These are phyloP conservation scores for Chaetothyriales sp. DNA, from an alignment of 2,329 filamentous ascomycete species.

Conservation along the genomic window DNA sequence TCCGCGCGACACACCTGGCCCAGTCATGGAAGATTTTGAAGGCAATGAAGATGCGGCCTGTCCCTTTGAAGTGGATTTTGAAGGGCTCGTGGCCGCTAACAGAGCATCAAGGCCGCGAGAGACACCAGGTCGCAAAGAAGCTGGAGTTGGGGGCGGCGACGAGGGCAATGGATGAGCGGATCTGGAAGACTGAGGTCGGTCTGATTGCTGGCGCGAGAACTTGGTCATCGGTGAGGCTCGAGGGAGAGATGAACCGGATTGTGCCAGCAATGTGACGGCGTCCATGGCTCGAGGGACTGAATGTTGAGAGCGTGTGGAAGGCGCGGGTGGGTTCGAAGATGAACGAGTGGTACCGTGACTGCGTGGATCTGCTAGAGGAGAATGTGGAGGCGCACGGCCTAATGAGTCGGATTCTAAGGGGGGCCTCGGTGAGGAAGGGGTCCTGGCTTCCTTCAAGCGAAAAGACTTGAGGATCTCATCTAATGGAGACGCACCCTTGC, in stretches of 20 bases:
- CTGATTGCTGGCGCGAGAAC: not conserved
- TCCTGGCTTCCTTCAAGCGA: not conserved
- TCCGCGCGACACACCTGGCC: not conserved
- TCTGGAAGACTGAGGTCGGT: not conserved
- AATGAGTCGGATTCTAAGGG: not conserved
- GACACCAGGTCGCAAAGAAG: not conserved
- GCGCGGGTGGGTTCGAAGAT: not conserved
- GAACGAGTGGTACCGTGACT: not conserved
- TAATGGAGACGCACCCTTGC: not conserved
- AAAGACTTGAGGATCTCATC: not conserved
- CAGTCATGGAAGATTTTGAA: not conserved
- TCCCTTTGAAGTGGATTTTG: not conserved
- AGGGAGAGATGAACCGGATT: not conserved
- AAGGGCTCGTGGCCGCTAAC: not conserved
- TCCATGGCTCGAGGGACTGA: not conserved
- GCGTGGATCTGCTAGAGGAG: not conserved
- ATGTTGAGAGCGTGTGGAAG: not conserved
- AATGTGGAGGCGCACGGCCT: not conserved
- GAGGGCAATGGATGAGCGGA: not conserved
- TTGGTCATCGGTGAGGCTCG: not conserved
- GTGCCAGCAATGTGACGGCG: not conserved
- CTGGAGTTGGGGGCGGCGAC: not conserved
- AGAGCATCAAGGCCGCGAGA: not conserved
- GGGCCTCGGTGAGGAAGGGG: not conserved
- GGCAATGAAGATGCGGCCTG: not conserved